Percentiles rank a stretch among this genome's conserved stretches.
Evolutionary conservation across 108 stramenopile species (phyloP).

Genomic region (Chaetoceros muelleri): DNA sequence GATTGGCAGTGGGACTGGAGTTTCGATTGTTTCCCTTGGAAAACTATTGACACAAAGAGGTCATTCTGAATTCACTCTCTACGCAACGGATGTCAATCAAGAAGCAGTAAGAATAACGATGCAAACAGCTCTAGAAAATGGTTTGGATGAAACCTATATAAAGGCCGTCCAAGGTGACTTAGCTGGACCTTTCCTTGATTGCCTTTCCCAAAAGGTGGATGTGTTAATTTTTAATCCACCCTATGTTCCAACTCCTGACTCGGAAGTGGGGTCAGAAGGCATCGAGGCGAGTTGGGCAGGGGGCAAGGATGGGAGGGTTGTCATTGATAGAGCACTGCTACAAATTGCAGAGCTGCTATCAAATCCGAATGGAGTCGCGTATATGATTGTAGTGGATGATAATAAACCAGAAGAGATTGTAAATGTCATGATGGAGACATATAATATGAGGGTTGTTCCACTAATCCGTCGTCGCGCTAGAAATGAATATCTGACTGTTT

Average conservation of each 20-base stretch:
- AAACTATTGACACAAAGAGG: slow-evolving; percentile 17
- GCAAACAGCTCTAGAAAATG: slow-evolving; percentile 48
- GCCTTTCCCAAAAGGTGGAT: slow-evolving; percentile 35
- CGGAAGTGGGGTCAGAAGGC: slow-evolving; percentile 66
- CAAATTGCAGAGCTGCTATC: slow-evolving; percentile 57
- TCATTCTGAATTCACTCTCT: slow-evolving; percentile 2
- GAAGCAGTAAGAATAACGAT: slow-evolving; percentile 51
- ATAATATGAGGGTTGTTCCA: slow-evolving; percentile 42
- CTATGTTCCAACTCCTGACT: slow-evolving; percentile 84
- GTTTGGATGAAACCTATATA: slow-evolving; percentile 14
- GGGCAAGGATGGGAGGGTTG: slow-evolving; percentile 63
- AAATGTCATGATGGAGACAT: slow-evolving; percentile 11
- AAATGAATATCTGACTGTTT: slow-evolving; percentile 76
- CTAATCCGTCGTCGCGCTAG: slow-evolving; percentile 56
- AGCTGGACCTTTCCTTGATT: slow-evolving; percentile 32
- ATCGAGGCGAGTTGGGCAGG: slow-evolving; percentile 92
- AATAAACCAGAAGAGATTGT: slow-evolving; percentile 68
- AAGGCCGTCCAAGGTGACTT: slow-evolving; percentile 60
- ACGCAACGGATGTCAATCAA: slow-evolving; percentile 71
- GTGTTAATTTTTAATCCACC: slow-evolving; percentile 90
- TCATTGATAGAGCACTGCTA: slow-evolving; percentile 69
- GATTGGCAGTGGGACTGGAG: slow-evolving; percentile 79
- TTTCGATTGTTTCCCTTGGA: slow-evolving; percentile 49
- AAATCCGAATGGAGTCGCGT: slow-evolving; percentile 55
- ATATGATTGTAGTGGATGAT: slow-evolving; percentile 82